Evolutionary conservation across 257 asterid genomes (phyloP).

Genomic region (Orobanche coerulescens): DNA sequence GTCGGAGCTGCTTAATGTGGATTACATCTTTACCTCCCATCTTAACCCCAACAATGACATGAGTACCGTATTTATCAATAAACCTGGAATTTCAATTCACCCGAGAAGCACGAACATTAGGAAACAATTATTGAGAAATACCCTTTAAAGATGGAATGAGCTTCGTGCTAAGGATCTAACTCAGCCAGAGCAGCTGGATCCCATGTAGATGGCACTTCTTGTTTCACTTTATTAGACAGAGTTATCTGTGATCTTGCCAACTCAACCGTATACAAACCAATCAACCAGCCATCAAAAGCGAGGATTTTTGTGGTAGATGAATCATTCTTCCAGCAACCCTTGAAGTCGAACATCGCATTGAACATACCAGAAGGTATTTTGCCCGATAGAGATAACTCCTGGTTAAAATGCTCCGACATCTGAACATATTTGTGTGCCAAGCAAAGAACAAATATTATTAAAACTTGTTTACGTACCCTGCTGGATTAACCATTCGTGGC

Average conservation of each 20-base stretch:
- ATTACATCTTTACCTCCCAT: slow-evolving; percentile 99
- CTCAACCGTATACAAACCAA: slow-evolving; percentile 73
- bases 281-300: slow-evolving; percentile 90
- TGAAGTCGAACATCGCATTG: slow-evolving; percentile 74
- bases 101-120: background rate
- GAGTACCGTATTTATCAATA: slow-evolving; percentile 91
- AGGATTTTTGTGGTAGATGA: slow-evolving; percentile 71
- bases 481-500: background rate
- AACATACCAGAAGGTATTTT: slow-evolving; percentile 87
- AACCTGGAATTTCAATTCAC: slow-evolving; percentile 56
- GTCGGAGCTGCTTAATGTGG: slow-evolving; percentile 85
- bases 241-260: slow-evolving; percentile 59
- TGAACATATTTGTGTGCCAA: slow-evolving; percentile 29
- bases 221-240: slow-evolving; percentile 57
- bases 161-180: slow-evolving; percentile 44
- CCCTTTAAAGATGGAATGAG: background rate
- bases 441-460: background rate
- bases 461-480: background rate
- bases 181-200: slow-evolving; percentile 85
- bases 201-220: slow-evolving; percentile 76
- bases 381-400: slow-evolving; percentile 66
- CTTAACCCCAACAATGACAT: slow-evolving; percentile 78
- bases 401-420: slow-evolving; percentile 89
- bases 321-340: slow-evolving; percentile 92
- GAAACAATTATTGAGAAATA: background rate